Evolutionary conservation across 768 basidiomycete species (phyloP).

Genomic region (Zangia roseola): DNA sequence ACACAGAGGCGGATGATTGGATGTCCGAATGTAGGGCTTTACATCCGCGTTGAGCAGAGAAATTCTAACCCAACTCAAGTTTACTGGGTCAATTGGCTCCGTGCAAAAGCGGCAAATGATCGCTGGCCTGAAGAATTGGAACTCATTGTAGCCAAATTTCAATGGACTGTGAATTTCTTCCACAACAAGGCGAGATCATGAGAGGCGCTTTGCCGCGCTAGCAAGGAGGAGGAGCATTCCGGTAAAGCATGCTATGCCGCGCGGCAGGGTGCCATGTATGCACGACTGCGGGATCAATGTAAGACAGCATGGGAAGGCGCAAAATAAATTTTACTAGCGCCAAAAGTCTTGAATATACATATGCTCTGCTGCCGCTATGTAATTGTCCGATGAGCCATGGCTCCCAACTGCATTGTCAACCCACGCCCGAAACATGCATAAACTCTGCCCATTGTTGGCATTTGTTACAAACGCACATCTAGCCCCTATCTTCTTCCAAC

Average conservation of each 20-base stretch:
- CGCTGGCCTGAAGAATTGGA: not conserved
- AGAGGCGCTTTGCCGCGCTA: not conserved
- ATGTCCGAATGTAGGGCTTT: not conserved
- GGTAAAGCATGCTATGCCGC: not conserved
- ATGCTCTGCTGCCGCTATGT: no score
- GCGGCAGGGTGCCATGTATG: not conserved
- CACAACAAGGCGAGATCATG: not conserved
- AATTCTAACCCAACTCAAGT: no score
- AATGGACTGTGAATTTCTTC: not conserved
- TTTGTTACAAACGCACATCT: no score
- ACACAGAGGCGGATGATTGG: not conserved
- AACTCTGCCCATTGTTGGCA: no score
- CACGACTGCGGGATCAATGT: not conserved
- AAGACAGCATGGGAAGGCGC: no score
- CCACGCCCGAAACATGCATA: no score
- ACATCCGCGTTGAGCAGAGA: no score
- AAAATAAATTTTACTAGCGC: no score
- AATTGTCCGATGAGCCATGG: no score
- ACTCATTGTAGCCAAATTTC: not conserved
- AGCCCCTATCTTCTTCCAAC: no score
- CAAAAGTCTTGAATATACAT: no score
- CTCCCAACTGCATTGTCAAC: no score
- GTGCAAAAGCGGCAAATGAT: not conserved
- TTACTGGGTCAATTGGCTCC: not conserved
- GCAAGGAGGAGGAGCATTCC: not conserved